These are phyloP conservation scores for Aspergillus quadrilineatus DNA, from an alignment of 2,329 filamentous ascomycete genomes.

Conservation along the genomic window DNA sequence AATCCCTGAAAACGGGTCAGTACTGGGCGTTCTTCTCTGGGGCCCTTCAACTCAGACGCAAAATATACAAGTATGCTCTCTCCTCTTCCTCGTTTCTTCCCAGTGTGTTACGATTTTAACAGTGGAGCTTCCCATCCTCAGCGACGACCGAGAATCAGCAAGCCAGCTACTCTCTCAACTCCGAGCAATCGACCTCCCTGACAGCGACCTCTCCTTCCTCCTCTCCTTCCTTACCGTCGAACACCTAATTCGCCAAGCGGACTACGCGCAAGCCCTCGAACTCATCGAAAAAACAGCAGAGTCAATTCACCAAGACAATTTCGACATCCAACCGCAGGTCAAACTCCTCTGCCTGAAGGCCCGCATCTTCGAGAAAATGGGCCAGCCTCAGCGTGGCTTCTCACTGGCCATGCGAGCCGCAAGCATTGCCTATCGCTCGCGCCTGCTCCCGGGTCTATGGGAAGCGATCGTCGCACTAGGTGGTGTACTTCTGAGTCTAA, in stretches of 20 bases:
- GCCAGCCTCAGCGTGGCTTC: conserved; percentile 71
- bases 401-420: conserved; percentile 74
- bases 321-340: conserved; percentile 67
- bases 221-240: conserved; percentile 62
- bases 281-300: conserved; percentile 55
- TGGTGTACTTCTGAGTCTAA: conserved; percentile 66
- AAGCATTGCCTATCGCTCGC: conserved; percentile 68
- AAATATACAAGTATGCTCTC: conserved; percentile 41
- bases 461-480: conserved; percentile 67
- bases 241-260: conserved; percentile 54
- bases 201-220: conserved; percentile 60
- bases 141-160: conserved; percentile 58
- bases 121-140: conserved; percentile 29
- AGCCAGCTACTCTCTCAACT: conserved; percentile 59
- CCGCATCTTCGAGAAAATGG: conserved; percentile 65
- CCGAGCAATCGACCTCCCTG: conserved; percentile 51
- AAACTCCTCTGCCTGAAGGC: conserved; percentile 72
- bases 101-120: not conserved
- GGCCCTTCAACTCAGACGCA: conserved; percentile 42
- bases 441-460: conserved; percentile 70
- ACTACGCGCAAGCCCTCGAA: conserved; percentile 54
- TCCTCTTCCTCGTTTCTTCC: not conserved
- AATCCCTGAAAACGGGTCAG: conserved; percentile 75
- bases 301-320: conserved; percentile 53
- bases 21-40: conserved; percentile 45